A percentile compares a stretch with the other conserved stretches of the same genome.
Evolutionary conservation across 352 stramenopile genomes (phyloP).

Genomic region (Phytophthora capsici): DNA sequence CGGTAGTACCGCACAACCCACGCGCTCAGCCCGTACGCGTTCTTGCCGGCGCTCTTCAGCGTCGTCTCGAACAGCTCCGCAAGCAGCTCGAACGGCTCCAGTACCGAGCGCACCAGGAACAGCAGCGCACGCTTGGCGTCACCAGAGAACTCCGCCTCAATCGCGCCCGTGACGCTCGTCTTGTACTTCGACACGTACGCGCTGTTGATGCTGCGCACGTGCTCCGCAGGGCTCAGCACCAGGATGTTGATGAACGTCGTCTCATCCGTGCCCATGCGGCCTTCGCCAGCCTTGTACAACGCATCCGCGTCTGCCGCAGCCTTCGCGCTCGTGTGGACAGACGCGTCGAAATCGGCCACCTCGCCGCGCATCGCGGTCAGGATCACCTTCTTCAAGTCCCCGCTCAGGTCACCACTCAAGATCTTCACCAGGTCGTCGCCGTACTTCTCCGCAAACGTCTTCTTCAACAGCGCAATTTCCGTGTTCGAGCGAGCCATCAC

Average conservation of each 20-base stretch:
- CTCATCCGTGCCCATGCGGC: slow-evolving; percentile 65
- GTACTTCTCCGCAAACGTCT: slow-evolving; percentile 66
- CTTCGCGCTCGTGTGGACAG: slow-evolving; percentile 62
- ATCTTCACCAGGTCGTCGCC: slow-evolving; percentile 55
- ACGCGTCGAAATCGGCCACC: slow-evolving; percentile 50
- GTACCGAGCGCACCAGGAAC: slow-evolving; percentile 39
- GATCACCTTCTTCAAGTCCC: slow-evolving; percentile 68
- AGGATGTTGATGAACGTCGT: too few species aligned
- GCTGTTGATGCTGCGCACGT: slow-evolving; percentile 57
- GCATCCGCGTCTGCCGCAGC: slow-evolving; percentile 40
- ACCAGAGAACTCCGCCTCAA: slow-evolving; percentile 59
- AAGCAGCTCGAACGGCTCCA: slow-evolving; percentile 39
- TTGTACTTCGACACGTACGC: slow-evolving; percentile 61
- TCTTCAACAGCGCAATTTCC: slow-evolving; percentile 62
- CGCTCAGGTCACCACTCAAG: slow-evolving; percentile 54
- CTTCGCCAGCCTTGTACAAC: slow-evolving; percentile 44
- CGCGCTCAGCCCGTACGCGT: slow-evolving; percentile 27
- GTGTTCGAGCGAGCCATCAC: too few species aligned
- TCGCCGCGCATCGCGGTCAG: slow-evolving; percentile 46
- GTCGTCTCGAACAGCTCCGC: slow-evolving; percentile 47
- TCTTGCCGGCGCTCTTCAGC: slow-evolving; percentile 44
- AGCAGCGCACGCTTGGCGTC: slow-evolving; percentile 48
- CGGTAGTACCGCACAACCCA: slow-evolving; percentile 42
- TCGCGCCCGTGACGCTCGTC: slow-evolving; percentile 50
- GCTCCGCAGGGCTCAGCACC: slow-evolving; percentile 47